These are phyloP conservation scores for Yarrowia divulgata DNA, from an alignment of 805 yeast species.

Conservation along the genomic window DNA sequence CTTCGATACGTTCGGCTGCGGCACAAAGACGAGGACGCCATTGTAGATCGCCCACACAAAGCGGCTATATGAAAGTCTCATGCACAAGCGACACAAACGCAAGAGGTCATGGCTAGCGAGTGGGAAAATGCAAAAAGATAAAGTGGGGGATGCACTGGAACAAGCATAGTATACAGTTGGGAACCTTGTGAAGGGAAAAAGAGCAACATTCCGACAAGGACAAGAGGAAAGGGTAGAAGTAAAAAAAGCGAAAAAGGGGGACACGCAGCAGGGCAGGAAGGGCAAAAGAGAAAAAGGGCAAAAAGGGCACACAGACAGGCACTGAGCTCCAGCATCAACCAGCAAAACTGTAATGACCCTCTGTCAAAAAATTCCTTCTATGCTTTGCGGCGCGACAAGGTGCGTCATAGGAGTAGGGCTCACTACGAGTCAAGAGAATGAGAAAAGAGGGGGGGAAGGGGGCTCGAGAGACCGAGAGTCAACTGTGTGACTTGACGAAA, in stretches of 20 bases:
- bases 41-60: conserved; percentile 34
- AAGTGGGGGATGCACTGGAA: conserved; percentile 2
- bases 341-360: not conserved
- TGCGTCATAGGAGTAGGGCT: conserved; percentile 31
- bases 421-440: conserved; percentile 1
- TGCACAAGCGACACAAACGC: conserved; percentile 22
- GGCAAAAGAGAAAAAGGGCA: not conserved
- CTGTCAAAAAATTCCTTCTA: conserved; percentile 17
- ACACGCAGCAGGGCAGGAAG: not conserved
- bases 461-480: not conserved
- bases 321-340: not conserved
- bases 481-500: too few relatives aligned
- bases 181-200: conserved; percentile 6
- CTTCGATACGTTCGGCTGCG: conserved; percentile 36
- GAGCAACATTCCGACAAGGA: conserved; percentile 30
- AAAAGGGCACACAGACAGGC: too few relatives aligned
- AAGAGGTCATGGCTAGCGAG: conserved; percentile 32
- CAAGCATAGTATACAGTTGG: conserved; percentile 8
- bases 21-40: conserved; percentile 35
- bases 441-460: not conserved
- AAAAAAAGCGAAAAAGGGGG: not conserved
- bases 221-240: conserved; percentile 3
- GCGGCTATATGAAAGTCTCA: conserved; percentile 38
- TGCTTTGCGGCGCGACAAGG: conserved; percentile 35
- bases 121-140: conserved; percentile 11